A percentile compares a stretch with the other conserved stretches of the same genome.
Evolutionary conservation across 2,329 filamentous ascomycete species (phyloP).

Genomic region (Aphanoascus verrucosus): DNA sequence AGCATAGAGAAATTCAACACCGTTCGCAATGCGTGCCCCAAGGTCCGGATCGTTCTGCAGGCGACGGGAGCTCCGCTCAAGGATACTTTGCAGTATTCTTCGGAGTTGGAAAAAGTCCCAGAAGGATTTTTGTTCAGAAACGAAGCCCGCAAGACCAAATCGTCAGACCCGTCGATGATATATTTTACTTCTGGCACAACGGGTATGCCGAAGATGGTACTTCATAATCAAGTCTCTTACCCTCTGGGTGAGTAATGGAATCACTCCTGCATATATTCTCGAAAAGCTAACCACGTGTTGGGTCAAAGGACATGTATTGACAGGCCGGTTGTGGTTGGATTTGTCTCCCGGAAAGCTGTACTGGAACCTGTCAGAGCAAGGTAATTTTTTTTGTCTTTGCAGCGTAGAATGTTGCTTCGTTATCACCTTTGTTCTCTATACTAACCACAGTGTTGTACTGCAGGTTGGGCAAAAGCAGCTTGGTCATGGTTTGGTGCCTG

Average conservation of each 20-base stretch:
- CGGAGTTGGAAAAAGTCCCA: slow-evolving; percentile 21
- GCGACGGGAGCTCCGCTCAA: slow-evolving; percentile 17
- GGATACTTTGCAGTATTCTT: slow-evolving; percentile 22
- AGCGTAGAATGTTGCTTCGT: not conserved
- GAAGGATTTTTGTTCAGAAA: slow-evolving; percentile 17
- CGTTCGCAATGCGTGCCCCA: slow-evolving; percentile 24
- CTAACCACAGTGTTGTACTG: slow-evolving; percentile 1
- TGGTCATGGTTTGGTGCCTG: slow-evolving; percentile 34
- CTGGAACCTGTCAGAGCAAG: slow-evolving; percentile 35
- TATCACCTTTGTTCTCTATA: not conserved
- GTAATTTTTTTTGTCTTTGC: slow-evolving; percentile 8
- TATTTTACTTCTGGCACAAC: slow-evolving; percentile 36
- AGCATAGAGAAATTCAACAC: slow-evolving; percentile 28
- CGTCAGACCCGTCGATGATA: slow-evolving; percentile 27
- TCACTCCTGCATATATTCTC: not conserved
- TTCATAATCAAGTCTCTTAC: slow-evolving; percentile 34
- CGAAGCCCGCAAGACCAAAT: slow-evolving; percentile 17
- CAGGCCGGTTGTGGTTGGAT: slow-evolving; percentile 31
- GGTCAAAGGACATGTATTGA: slow-evolving; percentile 27
- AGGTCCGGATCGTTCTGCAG: slow-evolving; percentile 28
- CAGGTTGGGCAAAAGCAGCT: slow-evolving; percentile 34
- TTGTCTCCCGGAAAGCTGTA: slow-evolving; percentile 28
- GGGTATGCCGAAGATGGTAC: slow-evolving; percentile 34
- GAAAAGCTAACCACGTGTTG: not conserved
- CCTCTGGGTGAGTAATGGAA: slow-evolving; percentile 23